These are phyloP conservation scores for Rhodotorula sp. DNA, from an alignment of 1,284 basidiomycete species.

Conservation along the genomic window DNA sequence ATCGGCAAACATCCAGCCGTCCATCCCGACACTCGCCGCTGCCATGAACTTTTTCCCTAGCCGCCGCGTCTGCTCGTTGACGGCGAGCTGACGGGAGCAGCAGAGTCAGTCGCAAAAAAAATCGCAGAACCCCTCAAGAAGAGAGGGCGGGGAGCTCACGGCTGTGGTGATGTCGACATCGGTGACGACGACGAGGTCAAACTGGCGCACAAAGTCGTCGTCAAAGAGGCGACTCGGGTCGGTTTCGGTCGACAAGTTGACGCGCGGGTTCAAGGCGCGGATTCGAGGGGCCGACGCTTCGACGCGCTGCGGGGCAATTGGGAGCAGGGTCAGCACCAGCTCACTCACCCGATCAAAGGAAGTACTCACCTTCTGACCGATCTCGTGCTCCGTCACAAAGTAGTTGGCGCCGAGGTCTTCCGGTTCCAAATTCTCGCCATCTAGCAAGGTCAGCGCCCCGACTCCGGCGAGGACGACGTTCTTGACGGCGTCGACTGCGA, in stretches of 20 bases:
- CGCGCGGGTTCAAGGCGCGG: constrained; percentile 86
- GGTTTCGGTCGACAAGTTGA: constrained; percentile 68
- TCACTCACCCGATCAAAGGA: too few relatives aligned
- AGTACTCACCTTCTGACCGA: constrained; percentile 71
- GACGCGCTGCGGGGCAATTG: constrained; percentile 61
- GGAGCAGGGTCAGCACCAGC: background rate
- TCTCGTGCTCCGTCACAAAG: constrained; percentile 88
- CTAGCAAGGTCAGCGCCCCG: constrained; percentile 58
- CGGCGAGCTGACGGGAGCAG: background rate
- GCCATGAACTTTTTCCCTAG: constrained; percentile 77
- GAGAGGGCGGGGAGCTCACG: too few relatives aligned
- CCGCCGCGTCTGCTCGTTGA: constrained; percentile 42
- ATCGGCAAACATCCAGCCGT: constrained; percentile 93
- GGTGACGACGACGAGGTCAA: constrained; percentile 50
- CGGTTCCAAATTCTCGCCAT: constrained; percentile 53
- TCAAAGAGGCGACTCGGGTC: constrained; percentile 44
- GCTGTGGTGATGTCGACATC: constrained; percentile 53
- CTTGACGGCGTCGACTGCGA: constrained; percentile 95
- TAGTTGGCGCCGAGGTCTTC: constrained; percentile 90
- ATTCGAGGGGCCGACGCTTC: constrained; percentile 79
- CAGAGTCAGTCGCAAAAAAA: too few relatives aligned
- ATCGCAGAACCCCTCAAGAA: too few relatives aligned
- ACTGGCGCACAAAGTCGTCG: constrained; percentile 52
- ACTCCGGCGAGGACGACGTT: constrained; percentile 68
- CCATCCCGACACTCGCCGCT: constrained; percentile 82